A percentile compares a stretch with the other conserved stretches of the same genome.
phyloP scores from a whole-genome alignment of 148 eudicot genomes.

The Euryodendron excelsum region DNA sequence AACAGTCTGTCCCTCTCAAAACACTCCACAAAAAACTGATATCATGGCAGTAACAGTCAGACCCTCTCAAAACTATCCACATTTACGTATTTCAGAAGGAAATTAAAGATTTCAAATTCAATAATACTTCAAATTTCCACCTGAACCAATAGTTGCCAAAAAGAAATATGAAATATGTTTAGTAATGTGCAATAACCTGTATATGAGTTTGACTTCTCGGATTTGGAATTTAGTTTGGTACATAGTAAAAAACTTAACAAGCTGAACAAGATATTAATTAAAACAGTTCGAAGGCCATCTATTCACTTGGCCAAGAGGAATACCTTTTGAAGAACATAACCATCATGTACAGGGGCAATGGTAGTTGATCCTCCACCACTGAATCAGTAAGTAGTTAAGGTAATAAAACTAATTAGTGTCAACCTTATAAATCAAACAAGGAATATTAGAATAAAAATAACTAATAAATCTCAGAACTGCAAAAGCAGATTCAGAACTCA shows the following conservation, averaged over 20 bases:
- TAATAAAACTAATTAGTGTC: conserved; percentile 7
- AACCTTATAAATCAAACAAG: conserved; percentile 3
- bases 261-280: neutral
- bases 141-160: neutral
- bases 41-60: no score
- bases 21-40: no score
- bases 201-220: neutral
- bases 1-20: no score
- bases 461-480: neutral
- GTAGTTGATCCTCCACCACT: conserved; percentile 99
- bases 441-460: neutral
- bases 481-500: neutral
- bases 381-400: conserved; percentile 24
- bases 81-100: neutral
- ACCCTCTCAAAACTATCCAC: neutral
- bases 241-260: neutral
- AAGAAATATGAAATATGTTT: neutral
- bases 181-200: no score
- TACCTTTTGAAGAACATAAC: conserved; percentile 99
- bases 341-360: conserved; percentile 97
- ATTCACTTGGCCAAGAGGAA: conserved; percentile 10
- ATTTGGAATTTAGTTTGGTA: neutral
- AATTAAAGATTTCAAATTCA: neutral
- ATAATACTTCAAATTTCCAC: neutral
- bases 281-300: neutral